Base-by-base conservation (phyloP, 345 rosid species). In the Acer saccharum region DNA sequence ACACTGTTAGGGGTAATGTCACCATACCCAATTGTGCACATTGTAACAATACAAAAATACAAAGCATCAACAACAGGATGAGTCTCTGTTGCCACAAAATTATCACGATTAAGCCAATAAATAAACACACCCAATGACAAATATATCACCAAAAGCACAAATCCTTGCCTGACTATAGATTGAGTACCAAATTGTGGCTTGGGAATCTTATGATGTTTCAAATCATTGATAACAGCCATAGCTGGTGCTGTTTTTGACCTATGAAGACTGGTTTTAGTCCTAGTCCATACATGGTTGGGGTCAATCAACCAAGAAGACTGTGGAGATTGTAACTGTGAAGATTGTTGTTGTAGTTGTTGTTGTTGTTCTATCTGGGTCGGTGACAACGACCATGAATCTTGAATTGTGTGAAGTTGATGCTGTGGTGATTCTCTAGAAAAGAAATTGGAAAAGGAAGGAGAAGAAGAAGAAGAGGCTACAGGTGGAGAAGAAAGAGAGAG, bases 11-110 rank as follows among this genome's bases (percentile, higher is more conserved):
- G 97, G 2, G 92, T 94, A 8, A 96, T 96, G 72, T 96, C 99
- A 63, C 98, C 98, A 69, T 92, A 96, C 17, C 97, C 98, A 61
- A 95, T 93, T 0, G 99, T 95, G 80, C 99, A 95, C 97, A 95
- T 91, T 4, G 99, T 95, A 1, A 95, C 98, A 21, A 92, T 88
- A 76, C 97, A 92, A 76, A 96, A 96, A 81, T 92, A 96, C 69
- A 96, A 76, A 8, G 94, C 98, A 80, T 92, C 99, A 70, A 92
- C 94, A n/a, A 94, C 86, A 0, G 97, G 99, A 67, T 95, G 95
- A 43, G 97, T 96, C 78, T 88, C 84, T 17, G 21, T 71, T 4
- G 84, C 95, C 1, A 77, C 9, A 75, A 89, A 96, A 60, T 75
- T 68, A 61, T 88, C 82, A 50, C 93, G 85, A 78, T 86, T 89